Base-by-base conservation (phyloP, 1,284 basidiomycete genomes). In the Coniophora puteana region DNA sequence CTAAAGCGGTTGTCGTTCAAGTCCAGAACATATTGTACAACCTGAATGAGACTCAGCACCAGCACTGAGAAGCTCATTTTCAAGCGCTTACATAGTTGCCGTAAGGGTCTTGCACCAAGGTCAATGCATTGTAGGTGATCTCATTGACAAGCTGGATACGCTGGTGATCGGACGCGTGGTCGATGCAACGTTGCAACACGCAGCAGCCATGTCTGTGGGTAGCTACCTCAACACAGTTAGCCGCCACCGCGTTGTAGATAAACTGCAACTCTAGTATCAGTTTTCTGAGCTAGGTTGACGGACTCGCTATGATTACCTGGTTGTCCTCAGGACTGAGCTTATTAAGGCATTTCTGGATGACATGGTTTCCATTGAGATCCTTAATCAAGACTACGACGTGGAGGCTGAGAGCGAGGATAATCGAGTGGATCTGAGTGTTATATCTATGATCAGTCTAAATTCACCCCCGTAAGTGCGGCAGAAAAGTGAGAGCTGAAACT, bases 311-410 rank as follows among this genome's bases (percentile, higher is more conserved):
- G 52, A 59, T 20, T 58, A 85, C 88, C 78, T 97, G 94, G 66
- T 99, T 99, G 66, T 99, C 96, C 60, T 98, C 95, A 0, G 96
- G 91, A 23, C 89, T 88, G 46, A 99, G 74, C 66, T 96, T 93
- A 76, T 99, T 99, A 53, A 99, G 71, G 66, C 96, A 99, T 70
- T 99, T 99, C 68, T 99, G 96, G 53, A 99, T 97, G 60, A 99
- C 96, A 60, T 99, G 96, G 64, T 99, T 99, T 41, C 96, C 96
- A 65, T 99, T 99, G 53, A 99, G 73, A 65, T 99, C 95, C 78
- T 99, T 99, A 83, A 99, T 99, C 50, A 99, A 78, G 48, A 95
- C 94, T 26, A 99, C 96, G 54, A 99, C 96, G 65, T 97, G 95
- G 53, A 97, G 77, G 67, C 92, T 93, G 54, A 99, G 80, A 10